Conservation (phyloP, 257 asterid genomes). For the Capsicum chinense region DNA sequence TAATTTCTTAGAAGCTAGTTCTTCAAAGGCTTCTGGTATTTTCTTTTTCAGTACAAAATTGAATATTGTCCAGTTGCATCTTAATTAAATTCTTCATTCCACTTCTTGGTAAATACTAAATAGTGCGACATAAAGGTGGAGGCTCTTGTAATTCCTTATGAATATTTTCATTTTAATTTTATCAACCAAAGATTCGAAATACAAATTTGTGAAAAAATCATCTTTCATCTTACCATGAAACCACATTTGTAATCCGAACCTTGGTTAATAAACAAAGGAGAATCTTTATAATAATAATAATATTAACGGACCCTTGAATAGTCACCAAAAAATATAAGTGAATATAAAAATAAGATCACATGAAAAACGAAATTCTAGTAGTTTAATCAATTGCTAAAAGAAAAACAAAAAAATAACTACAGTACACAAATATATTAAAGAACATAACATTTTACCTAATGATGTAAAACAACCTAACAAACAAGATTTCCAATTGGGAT, state of each 20-base stretch:
- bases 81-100: neutral
- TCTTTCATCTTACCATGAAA: neutral
- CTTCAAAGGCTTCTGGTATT: no score
- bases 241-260: neutral
- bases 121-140: neutral
- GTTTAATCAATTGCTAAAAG: constrained; percentile 37
- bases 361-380: constrained; percentile 36
- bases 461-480: constrained; percentile 73
- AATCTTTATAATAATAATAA: neutral
- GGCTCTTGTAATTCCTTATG: no score
- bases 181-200: neutral
- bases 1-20: neutral
- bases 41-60: neutral
- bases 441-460: constrained; percentile 78
- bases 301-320: neutral
- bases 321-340: constrained; percentile 11
- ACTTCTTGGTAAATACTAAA: neutral
- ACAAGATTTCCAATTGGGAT: constrained; percentile 55
- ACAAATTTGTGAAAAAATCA: neutral
- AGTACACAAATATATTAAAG: constrained; percentile 32
- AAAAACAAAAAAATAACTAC: constrained; percentile 36
- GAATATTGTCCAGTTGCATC: neutral
- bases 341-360: constrained; percentile 21
- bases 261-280: neutral
- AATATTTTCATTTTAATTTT: neutral